These are phyloP conservation scores for Calamus simplicifolius DNA, from an alignment of 176 grass and related monocot genomes.

Conservation along the genomic window DNA sequence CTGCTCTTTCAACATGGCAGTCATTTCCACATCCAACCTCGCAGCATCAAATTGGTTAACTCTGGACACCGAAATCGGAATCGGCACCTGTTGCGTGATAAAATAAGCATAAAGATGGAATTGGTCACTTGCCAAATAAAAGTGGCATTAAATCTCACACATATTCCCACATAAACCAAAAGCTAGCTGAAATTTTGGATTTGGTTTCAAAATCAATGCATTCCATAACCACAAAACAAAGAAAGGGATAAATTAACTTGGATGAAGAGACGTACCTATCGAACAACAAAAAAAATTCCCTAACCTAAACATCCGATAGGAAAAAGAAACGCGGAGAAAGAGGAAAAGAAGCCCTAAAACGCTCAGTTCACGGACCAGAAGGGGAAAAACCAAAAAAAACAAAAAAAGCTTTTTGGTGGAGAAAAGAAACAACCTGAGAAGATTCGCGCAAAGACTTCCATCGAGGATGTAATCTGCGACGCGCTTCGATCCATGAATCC, in stretches of 20 bases:
- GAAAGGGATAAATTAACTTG: too few relatives aligned
- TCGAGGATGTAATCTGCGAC: constrained; percentile 22
- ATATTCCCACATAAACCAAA: too few relatives aligned
- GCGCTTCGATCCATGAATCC: constrained; percentile 42
- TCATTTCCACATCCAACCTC: constrained; percentile 87
- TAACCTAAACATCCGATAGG: too few relatives aligned
- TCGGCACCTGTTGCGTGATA: constrained; percentile 35
- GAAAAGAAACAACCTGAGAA: constrained; percentile 27
- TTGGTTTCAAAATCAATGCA: too few relatives aligned
- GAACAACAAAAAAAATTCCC: too few relatives aligned
- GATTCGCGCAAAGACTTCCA: constrained; percentile 46
- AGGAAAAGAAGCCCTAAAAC: background rate
- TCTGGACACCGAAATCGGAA: constrained; percentile 75
- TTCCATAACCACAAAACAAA: too few relatives aligned
- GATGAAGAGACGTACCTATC: too few relatives aligned
- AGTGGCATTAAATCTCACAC: background rate
- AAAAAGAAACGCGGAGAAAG: background rate
- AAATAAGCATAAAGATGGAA: background rate
- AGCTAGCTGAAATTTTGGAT: too few relatives aligned
- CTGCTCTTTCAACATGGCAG: constrained; percentile 97
- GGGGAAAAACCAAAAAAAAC: background rate
- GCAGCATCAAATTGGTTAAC: constrained; percentile 96
- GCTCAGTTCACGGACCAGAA: background rate
- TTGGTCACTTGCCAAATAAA: background rate
- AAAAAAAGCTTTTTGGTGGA: background rate